Base-by-base conservation (phyloP, 2,329 filamentous ascomycete genomes). In the Epichloe gansuensis region DNA sequence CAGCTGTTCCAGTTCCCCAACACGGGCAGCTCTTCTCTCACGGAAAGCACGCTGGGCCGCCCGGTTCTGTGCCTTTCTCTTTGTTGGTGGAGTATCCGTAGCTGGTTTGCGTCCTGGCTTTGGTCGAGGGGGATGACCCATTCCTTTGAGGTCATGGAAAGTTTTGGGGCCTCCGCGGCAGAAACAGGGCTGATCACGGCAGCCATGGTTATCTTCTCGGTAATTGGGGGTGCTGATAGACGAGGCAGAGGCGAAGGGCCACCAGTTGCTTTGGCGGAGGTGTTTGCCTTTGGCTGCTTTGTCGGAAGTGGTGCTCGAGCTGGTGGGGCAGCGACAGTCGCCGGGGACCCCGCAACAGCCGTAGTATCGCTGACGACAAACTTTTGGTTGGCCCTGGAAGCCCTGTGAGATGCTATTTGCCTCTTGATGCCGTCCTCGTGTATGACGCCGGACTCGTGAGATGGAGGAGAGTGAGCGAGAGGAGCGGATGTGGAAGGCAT, bases 91-190 rank as follows among this genome's bases (percentile, higher is more conserved):
- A 50, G 91, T 94, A 65, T 96, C 91, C 38, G 88, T 94, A 46
- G 89, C 88, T 3, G 91, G 91, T 75, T 97, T 97, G 60, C 91
- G 83, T 48, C 91, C 91, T 23, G 93, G 91, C 75, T 91, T 91
- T 46, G 88, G 88, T 55, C 88, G 79, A 31, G 88, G 88, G 88
- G 88, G 45, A 93, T 83, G 25, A 91, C 78, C 88, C 88, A 93
- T 80, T 91, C 86, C 67, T 84, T 91, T 61, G 80, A 86, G 38
- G 87, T 91, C 66, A 91, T 81, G 50, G 76, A 80, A 50, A 73
- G 67, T 63, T 75, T 76, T 48, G 74, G 73, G 39, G 64, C 60
- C 56, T 74, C 73, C 52, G 66, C 61, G 12, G 63, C 61, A 43
- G 69, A 62, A 50, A 64, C 63, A 39, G 73, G 71, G 47, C 69